Base-by-base conservation (phyloP, 2,329 filamentous ascomycete species). In the Aspergillus piperis region DNA sequence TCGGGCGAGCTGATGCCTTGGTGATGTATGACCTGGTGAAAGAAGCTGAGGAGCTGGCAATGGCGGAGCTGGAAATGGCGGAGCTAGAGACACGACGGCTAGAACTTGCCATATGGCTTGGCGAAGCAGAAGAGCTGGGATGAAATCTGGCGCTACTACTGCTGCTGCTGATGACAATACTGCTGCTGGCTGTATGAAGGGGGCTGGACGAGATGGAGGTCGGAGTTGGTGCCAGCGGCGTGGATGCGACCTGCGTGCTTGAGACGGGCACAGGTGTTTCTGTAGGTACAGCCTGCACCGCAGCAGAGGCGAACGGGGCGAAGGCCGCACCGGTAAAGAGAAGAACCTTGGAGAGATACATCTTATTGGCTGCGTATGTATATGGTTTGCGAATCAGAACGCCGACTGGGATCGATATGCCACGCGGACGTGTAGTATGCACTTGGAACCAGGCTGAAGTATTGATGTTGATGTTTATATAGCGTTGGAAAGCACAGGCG, bases 281-380 rank as follows among this genome's bases (percentile, higher is more conserved):
- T 23, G 65, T 50, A 5, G 66, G 59, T 19, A 64, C 42, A 30
- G 65, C 63, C 44, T 66, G 60, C 56, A 66, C 64, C 32, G 69
- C 66, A 17, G 71, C 73, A 23, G 72, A 61, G 38, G 70, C 69
- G 53, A 73, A 54, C 15, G 73, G 72, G 32, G 68, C 65, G 36
- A 74, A 59, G 51, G 68, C 69, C 44, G 70, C 66, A 30, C 64
- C 62, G 49, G 70, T 62, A 54, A 75, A 60, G 38, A 75, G 50
- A 55, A 76, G 61, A 60, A 70, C 58, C 62, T 75, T 77, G 63
- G 66, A 64, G 68, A 76, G 66, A 49, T 75, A 68, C 74, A 77
- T 77, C 10, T 64, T 68, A 59, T 59, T 54, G 58, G 36, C 53
- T 48, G 51, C 23, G 23, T 53, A 21, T 50, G 30, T 51, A 23